phyloP scores from a whole-genome alignment of 345 rosid species.

The Jatropha curcas region DNA sequence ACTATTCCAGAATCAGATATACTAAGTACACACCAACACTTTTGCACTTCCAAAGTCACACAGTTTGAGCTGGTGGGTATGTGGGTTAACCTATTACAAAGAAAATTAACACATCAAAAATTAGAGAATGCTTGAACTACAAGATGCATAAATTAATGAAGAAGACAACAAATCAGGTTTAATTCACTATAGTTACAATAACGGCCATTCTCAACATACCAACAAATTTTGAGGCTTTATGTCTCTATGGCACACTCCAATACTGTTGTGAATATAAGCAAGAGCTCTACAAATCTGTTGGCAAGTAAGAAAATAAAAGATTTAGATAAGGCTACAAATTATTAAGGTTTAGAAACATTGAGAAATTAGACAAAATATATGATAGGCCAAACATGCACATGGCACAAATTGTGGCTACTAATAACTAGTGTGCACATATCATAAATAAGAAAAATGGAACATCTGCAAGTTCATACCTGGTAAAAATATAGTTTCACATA shows the following conservation, averaged over 20 bases:
- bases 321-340: neutral
- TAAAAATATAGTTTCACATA: constrained; percentile 88
- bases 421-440: neutral
- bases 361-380: neutral
- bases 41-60: constrained; percentile 99
- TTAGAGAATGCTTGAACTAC: neutral
- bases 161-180: neutral
- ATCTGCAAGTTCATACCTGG: constrained; percentile 49
- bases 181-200: neutral
- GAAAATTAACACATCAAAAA: neutral
- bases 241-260: constrained; percentile 97
- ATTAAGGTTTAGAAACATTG: neutral
- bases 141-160: neutral
- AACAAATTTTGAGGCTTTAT: constrained; percentile 96
- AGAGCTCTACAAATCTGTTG: constrained; percentile 88
- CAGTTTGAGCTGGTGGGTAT: constrained; percentile 91
- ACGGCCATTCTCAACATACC: constrained; percentile 42
- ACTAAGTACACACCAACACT: constrained; percentile 90
- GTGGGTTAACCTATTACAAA: constrained; percentile 79
- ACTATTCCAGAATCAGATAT: neutral
- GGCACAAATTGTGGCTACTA: neutral
- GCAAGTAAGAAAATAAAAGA: constrained; percentile 11
- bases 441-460: neutral
- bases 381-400: neutral
- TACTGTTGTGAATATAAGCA: constrained; percentile 76